Conservation (phyloP, 208 protist species). For the Leishmania arabica region DNA sequence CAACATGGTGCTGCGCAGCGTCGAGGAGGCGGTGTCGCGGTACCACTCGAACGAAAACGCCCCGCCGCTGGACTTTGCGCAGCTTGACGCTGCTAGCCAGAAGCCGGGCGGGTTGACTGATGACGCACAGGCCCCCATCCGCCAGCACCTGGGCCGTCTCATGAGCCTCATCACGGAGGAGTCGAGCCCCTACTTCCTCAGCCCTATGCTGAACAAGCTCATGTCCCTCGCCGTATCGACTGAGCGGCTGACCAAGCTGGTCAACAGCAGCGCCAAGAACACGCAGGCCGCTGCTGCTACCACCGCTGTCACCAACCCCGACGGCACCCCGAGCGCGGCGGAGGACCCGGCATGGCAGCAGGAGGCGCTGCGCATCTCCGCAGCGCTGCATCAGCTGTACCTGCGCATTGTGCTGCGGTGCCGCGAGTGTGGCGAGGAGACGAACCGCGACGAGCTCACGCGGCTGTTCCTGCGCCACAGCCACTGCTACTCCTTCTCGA, state of each 20-base stretch:
- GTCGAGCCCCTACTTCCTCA: constrained; percentile 75
- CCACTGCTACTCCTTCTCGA: constrained; percentile 60
- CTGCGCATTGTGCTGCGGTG: constrained; percentile 79
- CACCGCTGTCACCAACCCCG: constrained; percentile 15
- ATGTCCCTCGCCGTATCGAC: constrained; percentile 54
- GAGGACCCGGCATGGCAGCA: constrained; percentile 31
- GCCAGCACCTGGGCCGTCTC: constrained; percentile 56
- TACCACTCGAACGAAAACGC: constrained; percentile 50
- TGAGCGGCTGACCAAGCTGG: constrained; percentile 52
- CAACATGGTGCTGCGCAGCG: constrained; percentile 45
- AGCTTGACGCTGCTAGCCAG: constrained; percentile 43
- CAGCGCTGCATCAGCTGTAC: constrained; percentile 83
- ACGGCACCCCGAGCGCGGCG: constrained; percentile 19
- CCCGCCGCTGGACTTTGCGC: constrained; percentile 51
- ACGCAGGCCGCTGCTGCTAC: constrained; percentile 18
- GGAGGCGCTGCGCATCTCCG: constrained; percentile 44
- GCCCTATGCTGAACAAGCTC: constrained; percentile 64
- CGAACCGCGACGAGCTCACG: constrained; percentile 77
- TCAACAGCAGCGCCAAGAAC: constrained; percentile 33
- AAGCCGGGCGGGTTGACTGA: constrained; percentile 5
- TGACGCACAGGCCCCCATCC: constrained; percentile 53
- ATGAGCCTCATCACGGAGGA: constrained; percentile 78
- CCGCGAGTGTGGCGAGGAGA: constrained; percentile 63
- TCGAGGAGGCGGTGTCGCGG: constrained; percentile 72
- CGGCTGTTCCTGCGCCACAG: constrained; percentile 73